Percentiles rank a stretch among this genome's conserved stretches.
These are phyloP conservation scores for Haberlea rhodopensis DNA, from an alignment of 257 asterid species.

Conservation along the genomic window DNA sequence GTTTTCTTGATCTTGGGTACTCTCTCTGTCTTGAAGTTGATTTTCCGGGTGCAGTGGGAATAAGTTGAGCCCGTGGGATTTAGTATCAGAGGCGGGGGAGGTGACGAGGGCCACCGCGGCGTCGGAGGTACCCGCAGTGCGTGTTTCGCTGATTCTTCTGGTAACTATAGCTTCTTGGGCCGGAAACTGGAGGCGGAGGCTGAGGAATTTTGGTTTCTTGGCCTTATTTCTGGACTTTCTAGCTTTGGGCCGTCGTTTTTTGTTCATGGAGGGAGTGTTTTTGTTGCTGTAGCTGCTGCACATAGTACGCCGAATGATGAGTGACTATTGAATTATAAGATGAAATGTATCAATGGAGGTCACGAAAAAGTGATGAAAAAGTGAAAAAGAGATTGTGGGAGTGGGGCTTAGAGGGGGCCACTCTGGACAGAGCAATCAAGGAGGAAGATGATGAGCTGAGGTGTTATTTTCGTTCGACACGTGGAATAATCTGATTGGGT, in stretches of 20 bases:
- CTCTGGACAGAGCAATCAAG: too few species aligned
- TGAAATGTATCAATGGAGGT: too few species aligned
- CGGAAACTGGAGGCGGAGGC: slow-evolving; percentile 69
- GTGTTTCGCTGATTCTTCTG: slow-evolving; percentile 17
- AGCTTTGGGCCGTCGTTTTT: slow-evolving; percentile 31
- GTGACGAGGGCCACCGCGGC: background rate
- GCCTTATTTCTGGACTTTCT: slow-evolving; percentile 37
- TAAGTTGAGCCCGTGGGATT: slow-evolving; percentile 37
- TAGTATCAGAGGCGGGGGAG: background rate
- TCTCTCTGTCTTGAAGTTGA: slow-evolving; percentile 39
- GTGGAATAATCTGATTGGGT: slow-evolving; percentile 44
- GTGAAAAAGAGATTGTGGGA: too few species aligned
- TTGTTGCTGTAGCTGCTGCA: slow-evolving; percentile 14
- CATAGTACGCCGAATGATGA: background rate
- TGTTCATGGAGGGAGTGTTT: slow-evolving; percentile 31
- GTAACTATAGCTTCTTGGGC: slow-evolving; percentile 30
- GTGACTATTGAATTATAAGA: background rate
- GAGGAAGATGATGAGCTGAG: slow-evolving; percentile 36
- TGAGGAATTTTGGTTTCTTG: slow-evolving; percentile 64
- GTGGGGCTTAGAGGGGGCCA: too few species aligned
- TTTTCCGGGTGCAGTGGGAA: slow-evolving; percentile 56
- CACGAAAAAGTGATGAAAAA: slow-evolving; percentile 25
- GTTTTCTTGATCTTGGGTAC: slow-evolving; percentile 54
- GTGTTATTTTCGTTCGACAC: slow-evolving; percentile 33
- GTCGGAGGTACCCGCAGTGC: background rate